Evolutionary conservation across 78 protist genomes (phyloP), one percentile per base, ranked within the genome.

Genomic region (Carpediemonas membranifera): DNA sequence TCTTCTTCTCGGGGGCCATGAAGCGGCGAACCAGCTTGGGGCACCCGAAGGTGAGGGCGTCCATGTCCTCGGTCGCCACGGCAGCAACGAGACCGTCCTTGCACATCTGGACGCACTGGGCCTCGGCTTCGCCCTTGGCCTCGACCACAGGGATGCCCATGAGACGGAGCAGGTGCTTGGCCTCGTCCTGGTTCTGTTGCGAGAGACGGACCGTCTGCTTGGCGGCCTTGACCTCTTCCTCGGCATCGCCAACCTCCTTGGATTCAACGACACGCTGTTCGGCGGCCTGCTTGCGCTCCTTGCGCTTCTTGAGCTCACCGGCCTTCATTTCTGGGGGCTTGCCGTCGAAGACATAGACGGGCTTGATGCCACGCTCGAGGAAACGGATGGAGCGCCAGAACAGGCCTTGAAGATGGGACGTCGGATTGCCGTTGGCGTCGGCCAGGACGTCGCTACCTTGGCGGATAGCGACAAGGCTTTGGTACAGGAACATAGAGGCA

Each of bases 121-220:
- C 97, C 73, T 95, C 99, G 0, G 99, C 99, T 65, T 95, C 99
- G 39, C 87, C 63, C 31, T 94, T 92, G 19, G 99, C 97, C 64
- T 71, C 80, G 21, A 93, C 74, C 31, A 69, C 37, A 0, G 99
- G 99, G 11, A 95, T 60, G 58, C 99, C 99, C 99, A 96, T 91
- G 30, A 92, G 79, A 7, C 11, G 3, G 2, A 96, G 65, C 31
- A 96, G 81, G 44, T 57, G 27, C 73, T 86, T 73, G 82, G 87
- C 77, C 30, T 96, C 98, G 15, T 77, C 95, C 34, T 65, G 80
- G 69, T 92, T 95, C 62, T 93, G 78, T 19, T 44, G 19, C 1
- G 88, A 66, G 15, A 90, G 94, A 24, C 85, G 64, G 11, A 86
- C 90, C 0, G 88, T 47, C 21, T 74, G 47, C 50, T 72, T 72